Evolutionary conservation across 2,329 filamentous ascomycete genomes (phyloP), one percentile per base, ranked within the genome.

Genomic region (Aspergillus unguis): DNA sequence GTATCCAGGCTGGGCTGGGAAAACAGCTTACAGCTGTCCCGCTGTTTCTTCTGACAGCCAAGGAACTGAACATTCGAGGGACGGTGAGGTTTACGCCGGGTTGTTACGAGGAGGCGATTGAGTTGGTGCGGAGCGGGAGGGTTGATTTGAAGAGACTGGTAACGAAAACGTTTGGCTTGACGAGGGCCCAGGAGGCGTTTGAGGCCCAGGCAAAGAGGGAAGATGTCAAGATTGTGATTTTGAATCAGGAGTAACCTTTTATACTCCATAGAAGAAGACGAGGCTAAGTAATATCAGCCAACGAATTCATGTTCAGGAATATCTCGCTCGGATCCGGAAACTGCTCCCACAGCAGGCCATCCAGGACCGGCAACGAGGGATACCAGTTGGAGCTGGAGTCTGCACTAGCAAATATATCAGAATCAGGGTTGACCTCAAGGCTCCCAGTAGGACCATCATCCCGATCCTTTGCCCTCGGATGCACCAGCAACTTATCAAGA

Each of bases 91-190:
- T 46, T 6, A 46, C 23, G 33, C 44, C 48, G 5, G 46, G 46
- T 4, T 41, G 46, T 27, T 48, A 48, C 27, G 27, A 11, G 3
- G 36, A 41, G 31, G 46, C 46, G 36, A 33, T 41, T 48, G 36
- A 48, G 8, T 17, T 48, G 3, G 37, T 48, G 11, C 11, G 11
- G 3, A 10, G 35, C 8, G 25, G 32, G 23, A 48, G 38, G 29
- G 36, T 41, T 3, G n/a, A 48, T 27, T 33, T 48, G 45, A 48
- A 48, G 45, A 27, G 36, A 17, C 26, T 41, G 37, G 32, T 40
- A n/a, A 48, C 36, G 17, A 9, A 26, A 29, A 48, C 36, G 8
- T 40, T 31, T 33, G 27, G 27, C 7, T 33, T 48, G 36, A 26
- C 45, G 9, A 48, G 29, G 28, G 35, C 27, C 3, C 7, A 31